These are phyloP conservation scores for Acorus gramineus DNA, from an alignment of 106 monocot genomes.

Conservation along the genomic window DNA sequence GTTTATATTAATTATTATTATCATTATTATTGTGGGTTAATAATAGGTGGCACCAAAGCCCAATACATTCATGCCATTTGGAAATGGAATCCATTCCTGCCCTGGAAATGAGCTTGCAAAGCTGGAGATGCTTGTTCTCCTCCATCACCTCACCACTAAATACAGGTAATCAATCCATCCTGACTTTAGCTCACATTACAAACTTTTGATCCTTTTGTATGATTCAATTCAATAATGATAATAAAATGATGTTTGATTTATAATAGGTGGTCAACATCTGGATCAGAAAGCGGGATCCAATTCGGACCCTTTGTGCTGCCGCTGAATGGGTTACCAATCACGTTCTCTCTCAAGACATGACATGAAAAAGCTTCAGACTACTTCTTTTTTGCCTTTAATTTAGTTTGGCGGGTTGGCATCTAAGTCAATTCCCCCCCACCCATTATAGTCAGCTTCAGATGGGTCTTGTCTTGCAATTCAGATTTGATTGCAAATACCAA, in stretches of 20 bases:
- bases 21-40: constrained; percentile 12
- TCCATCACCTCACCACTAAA: constrained; percentile 89
- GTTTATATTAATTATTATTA: neutral
- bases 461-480: too few relatives aligned
- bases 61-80: constrained; percentile 90
- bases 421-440: too few relatives aligned
- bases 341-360: constrained; percentile 16
- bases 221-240: neutral
- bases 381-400: too few relatives aligned
- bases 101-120: constrained; percentile 97
- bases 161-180: constrained; percentile 39
- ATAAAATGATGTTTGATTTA: neutral
- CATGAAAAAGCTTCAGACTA: too few relatives aligned
- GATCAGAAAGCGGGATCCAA: constrained; percentile 25
- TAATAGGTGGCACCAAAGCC: constrained; percentile 60
- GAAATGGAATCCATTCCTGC: constrained; percentile 79
- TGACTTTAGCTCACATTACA: neutral
- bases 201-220: neutral
- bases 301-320: constrained; percentile 49
- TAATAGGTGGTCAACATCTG: constrained; percentile 35
- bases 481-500: too few relatives aligned
- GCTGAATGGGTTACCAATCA: constrained; percentile 34
- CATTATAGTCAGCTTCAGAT: too few relatives aligned
- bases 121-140: constrained; percentile 85
- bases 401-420: too few relatives aligned